Conservation (phyloP, 345 rosid genomes). For the Arabis hirsuta region DNA sequence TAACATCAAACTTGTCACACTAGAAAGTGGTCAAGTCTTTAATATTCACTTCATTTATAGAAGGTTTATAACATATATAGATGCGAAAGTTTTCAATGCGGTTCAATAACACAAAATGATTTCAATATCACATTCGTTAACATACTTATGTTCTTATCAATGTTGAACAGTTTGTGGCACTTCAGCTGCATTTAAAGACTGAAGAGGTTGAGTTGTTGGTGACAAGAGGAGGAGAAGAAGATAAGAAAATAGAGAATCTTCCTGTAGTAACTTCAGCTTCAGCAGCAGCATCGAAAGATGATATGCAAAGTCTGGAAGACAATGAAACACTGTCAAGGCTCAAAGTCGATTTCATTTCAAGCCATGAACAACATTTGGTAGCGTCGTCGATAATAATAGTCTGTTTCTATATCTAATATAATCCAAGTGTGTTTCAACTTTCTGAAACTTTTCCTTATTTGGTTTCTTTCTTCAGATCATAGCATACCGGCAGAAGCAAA, state of each 20-base stretch:
- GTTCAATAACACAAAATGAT: background rate
- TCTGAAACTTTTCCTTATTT: constrained; percentile 20
- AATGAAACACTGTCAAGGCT: constrained; percentile 48
- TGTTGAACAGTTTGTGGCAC: constrained; percentile 68
- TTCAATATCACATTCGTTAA: constrained; percentile 5
- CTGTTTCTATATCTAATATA: background rate
- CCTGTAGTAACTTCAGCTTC: constrained; percentile 27
- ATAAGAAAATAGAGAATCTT: constrained; percentile 27
- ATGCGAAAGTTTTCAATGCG: constrained; percentile 2
- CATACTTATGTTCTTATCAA: constrained; percentile 28
- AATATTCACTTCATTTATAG: background rate
- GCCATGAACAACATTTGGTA: constrained; percentile 46
- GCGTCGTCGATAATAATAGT: background rate
- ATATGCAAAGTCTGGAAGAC: constrained; percentile 59
- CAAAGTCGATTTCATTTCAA: constrained; percentile 35
- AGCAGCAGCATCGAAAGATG: constrained; percentile 45
- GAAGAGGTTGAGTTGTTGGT: constrained; percentile 74
- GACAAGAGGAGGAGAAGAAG: constrained; percentile 49
- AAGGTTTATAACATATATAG: constrained; percentile 10
- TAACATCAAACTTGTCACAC: constrained; percentile 25
- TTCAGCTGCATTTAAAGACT: constrained; percentile 59
- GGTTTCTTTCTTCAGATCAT: constrained; percentile 38
- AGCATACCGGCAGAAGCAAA: constrained; percentile 38
- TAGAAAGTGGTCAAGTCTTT: constrained; percentile 8
- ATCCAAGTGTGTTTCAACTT: constrained; percentile 20